phyloP scores from a whole-genome alignment of 306 rosid genomes.

The Potentilla sterilis region DNA sequence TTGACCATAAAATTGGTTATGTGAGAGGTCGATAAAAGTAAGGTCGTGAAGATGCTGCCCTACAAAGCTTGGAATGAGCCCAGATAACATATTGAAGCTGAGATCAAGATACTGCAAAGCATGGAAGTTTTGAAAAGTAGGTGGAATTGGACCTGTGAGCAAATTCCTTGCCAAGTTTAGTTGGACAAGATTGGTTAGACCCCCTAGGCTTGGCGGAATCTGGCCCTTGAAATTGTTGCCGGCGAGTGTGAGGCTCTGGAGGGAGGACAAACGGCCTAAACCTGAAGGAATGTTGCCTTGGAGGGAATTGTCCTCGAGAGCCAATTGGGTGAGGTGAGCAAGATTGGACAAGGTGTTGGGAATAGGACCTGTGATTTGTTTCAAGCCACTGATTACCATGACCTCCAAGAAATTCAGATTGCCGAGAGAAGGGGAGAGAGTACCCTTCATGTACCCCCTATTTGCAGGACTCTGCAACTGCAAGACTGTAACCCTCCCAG shows the following conservation, averaged over 20 bases:
- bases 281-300: slow-evolving; percentile 72
- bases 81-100: slow-evolving; percentile 65
- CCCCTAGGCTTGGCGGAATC: slow-evolving; percentile 70
- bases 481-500: slow-evolving; percentile 74
- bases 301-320: slow-evolving; percentile 73
- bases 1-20: slow-evolving; percentile 60
- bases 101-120: slow-evolving; percentile 75
- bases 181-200: slow-evolving; percentile 54
- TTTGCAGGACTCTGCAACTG: slow-evolving; percentile 71
- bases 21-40: slow-evolving; percentile 71
- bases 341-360: slow-evolving; percentile 72
- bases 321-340: slow-evolving; percentile 63
- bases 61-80: slow-evolving; percentile 56
- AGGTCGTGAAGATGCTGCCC: slow-evolving; percentile 50
- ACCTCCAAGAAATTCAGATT: slow-evolving; percentile 79
- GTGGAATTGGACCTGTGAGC: slow-evolving; percentile 66
- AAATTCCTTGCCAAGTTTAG: slow-evolving; percentile 64
- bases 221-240: slow-evolving; percentile 77
- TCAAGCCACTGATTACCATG: slow-evolving; percentile 70
- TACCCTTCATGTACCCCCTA: slow-evolving; percentile 69
- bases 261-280: slow-evolving; percentile 64
- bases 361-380: slow-evolving; percentile 71
- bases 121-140: slow-evolving; percentile 43
- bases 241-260: slow-evolving; percentile 60
- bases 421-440: slow-evolving; percentile 74